Conservation (phyloP, 176 grass and related monocot genomes). For the Phoenix dactylifera region DNA sequence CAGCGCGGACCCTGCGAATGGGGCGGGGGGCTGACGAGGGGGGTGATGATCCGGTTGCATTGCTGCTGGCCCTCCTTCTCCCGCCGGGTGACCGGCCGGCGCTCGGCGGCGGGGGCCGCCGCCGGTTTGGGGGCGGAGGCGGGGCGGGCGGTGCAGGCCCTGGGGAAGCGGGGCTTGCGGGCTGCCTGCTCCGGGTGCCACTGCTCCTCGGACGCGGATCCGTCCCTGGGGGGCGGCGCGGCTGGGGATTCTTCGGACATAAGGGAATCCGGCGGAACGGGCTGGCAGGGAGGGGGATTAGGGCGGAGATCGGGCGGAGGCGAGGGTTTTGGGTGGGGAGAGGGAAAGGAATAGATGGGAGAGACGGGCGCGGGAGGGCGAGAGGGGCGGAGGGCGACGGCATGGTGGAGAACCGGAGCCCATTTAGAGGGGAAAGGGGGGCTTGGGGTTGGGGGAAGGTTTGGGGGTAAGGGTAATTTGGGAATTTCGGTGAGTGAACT, state of each 20-base stretch:
- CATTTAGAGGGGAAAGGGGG: slow-evolving; percentile 24
- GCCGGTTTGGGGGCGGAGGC: slow-evolving; percentile 1
- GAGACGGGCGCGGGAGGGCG: background rate
- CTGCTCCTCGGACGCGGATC: slow-evolving; percentile 14
- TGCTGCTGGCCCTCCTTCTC: slow-evolving; percentile 25
- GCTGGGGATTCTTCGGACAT: slow-evolving; percentile 13
- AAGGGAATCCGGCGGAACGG: background rate
- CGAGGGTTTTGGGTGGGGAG: background rate
- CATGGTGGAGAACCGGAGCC: slow-evolving; percentile 9
- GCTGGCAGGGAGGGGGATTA: slow-evolving; percentile 1
- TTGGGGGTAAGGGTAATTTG: slow-evolving; percentile 3
- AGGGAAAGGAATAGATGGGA: background rate
- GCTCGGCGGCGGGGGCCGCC: slow-evolving; percentile 32
- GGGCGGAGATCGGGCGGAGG: background rate
- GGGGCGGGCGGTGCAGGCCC: slow-evolving; percentile 57
- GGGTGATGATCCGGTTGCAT: slow-evolving; percentile 52
- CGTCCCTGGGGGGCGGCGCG: slow-evolving; percentile 20
- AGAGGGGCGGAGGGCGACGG: slow-evolving; percentile 20
- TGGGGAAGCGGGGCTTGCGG: slow-evolving; percentile 53
- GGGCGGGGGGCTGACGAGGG: slow-evolving; percentile 47
- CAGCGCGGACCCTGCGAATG: slow-evolving; percentile 45
- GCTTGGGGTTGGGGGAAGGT: slow-evolving; percentile 21
- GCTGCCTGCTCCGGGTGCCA: background rate
- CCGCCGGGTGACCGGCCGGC: slow-evolving; percentile 24
- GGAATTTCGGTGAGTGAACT: background rate